Conservation (phyloP, 1,284 basidiomycete species). For the Ceratobasidium sp. region DNA sequence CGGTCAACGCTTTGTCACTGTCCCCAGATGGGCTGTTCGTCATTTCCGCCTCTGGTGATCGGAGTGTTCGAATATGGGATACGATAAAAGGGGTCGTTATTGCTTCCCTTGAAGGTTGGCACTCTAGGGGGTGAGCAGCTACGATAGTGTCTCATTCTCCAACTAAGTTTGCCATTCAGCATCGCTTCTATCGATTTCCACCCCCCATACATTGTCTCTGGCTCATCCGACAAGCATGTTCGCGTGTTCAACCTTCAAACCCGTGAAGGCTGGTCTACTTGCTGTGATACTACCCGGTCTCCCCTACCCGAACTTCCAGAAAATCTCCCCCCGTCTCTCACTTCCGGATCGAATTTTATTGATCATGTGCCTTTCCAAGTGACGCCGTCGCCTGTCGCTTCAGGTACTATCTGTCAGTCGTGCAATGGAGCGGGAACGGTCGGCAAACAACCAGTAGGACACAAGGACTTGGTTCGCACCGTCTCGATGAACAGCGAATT, state of each 20-base stretch:
- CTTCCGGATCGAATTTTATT: conserved; percentile 17
- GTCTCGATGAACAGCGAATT: conserved; percentile 77
- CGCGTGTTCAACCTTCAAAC: conserved; percentile 70
- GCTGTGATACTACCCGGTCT: conserved; percentile 53
- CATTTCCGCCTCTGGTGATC: conserved; percentile 84
- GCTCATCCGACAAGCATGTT: conserved; percentile 85
- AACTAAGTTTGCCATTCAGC: too few relatives aligned
- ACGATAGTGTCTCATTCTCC: too few relatives aligned
- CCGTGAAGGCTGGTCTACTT: conserved; percentile 76
- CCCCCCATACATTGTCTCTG: conserved; percentile 73
- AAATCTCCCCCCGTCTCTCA: conserved; percentile 22
- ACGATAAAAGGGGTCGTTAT: conserved; percentile 72
- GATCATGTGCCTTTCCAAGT: neutral
- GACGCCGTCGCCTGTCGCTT: neutral
- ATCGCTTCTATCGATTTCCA: conserved; percentile 79
- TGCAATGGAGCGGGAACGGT: conserved; percentile 27
- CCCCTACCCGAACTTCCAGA: conserved; percentile 31
- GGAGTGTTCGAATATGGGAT: conserved; percentile 81
- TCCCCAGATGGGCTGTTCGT: conserved; percentile 63
- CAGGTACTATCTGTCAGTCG: conserved; percentile 21
- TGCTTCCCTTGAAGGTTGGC: conserved; percentile 76
- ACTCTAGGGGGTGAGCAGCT: conserved; percentile 79
- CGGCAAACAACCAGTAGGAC: conserved; percentile 50
- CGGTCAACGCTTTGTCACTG: conserved; percentile 83
- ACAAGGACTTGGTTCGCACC: conserved; percentile 78